These are phyloP conservation scores for Phaseolus coccineus DNA, from an alignment of 331 rosid species.

Conservation along the genomic window DNA sequence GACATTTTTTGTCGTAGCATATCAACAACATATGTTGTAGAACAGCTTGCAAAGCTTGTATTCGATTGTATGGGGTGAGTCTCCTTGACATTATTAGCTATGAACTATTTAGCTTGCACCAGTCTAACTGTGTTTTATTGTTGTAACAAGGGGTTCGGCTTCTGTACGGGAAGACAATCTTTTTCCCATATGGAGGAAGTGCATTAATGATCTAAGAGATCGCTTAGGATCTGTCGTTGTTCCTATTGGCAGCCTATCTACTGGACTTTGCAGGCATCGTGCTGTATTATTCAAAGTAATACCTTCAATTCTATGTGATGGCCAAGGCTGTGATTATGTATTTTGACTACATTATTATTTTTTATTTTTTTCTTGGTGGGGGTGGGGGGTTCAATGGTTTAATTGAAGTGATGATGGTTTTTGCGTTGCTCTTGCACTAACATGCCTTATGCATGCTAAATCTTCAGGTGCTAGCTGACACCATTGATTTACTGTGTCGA, in stretches of 20 bases:
- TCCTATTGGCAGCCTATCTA: conserved; percentile 91
- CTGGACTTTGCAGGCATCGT: conserved; percentile 97
- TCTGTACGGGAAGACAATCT: conserved; percentile 73
- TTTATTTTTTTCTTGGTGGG: background rate
- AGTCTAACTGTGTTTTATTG: conserved; percentile 56
- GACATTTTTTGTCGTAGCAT: conserved; percentile 70
- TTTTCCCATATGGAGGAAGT: conserved; percentile 76
- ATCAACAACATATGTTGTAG: conserved; percentile 84
- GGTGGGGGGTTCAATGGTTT: background rate
- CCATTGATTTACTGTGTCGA: conserved; percentile 92
- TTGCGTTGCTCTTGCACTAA: background rate
- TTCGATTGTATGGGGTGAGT: conserved; percentile 94
- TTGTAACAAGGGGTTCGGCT: conserved; percentile 87
- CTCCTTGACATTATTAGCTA: conserved; percentile 40
- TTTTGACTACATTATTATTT: conserved; percentile 27
- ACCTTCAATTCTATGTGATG: conserved; percentile 43
- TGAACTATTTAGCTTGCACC: conserved; percentile 45
- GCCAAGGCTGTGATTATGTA: conserved; percentile 36
- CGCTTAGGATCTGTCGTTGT: conserved; percentile 91
- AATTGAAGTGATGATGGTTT: background rate
- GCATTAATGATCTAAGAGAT: conserved; percentile 80
- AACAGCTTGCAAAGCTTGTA: conserved; percentile 89
- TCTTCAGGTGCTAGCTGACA: conserved; percentile 89
- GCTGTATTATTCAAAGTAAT: conserved; percentile 91
- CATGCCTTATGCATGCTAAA: conserved; percentile 25